Conservation (phyloP, 768 basidiomycete genomes). For the Podaxis mareebaensis region DNA sequence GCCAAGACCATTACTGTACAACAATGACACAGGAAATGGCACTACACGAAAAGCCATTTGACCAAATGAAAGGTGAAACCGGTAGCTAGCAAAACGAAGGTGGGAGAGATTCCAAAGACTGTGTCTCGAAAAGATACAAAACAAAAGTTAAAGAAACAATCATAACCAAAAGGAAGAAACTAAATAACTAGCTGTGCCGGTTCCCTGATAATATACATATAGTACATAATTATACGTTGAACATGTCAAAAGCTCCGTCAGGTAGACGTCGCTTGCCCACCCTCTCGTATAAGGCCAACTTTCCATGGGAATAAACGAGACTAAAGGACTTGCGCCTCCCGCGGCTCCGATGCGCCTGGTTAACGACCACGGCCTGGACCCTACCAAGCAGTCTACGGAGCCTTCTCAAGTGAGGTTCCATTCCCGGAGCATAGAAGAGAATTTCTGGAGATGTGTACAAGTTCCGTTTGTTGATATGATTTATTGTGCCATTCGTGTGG, state of each 20-base stretch:
- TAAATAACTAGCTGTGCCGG: no score
- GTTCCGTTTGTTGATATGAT: constrained; percentile 47
- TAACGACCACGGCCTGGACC: constrained; percentile 34
- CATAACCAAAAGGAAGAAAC: no score
- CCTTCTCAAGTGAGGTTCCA: constrained; percentile 36
- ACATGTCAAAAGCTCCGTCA: constrained; percentile 9
- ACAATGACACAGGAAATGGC: no score
- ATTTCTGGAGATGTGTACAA: constrained; percentile 36
- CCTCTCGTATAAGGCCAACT: neutral
- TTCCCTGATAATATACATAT: no score
- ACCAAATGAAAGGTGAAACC: no score
- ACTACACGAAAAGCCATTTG: no score
- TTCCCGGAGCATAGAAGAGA: constrained; percentile 27
- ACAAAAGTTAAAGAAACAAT: no score
- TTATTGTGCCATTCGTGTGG: constrained; percentile 57
- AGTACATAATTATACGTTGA: neutral
- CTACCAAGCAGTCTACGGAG: constrained; percentile 38
- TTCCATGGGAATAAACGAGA: neutral
- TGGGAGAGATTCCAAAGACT: no score
- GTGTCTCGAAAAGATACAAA: no score
- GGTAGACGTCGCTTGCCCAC: constrained; percentile 6
- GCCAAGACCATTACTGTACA: no score
- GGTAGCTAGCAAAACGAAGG: no score
- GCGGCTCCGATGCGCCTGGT: neutral
- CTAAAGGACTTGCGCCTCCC: constrained; percentile 5